Base-by-base conservation (phyloP, 2,329 filamentous ascomycete species). In the Celoporthe dispersa region DNA sequence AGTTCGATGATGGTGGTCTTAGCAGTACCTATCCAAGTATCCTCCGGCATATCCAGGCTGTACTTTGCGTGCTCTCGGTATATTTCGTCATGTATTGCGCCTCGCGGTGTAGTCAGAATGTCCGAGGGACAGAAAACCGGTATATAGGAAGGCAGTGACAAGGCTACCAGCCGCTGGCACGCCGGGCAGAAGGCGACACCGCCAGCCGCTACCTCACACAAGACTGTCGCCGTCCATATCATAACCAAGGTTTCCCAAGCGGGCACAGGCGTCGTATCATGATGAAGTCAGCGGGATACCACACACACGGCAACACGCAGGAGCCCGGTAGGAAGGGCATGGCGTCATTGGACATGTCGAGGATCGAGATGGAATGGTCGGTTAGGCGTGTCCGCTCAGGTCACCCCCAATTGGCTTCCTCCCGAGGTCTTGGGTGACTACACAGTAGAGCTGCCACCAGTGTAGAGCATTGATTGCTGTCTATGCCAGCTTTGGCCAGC, bases 331-430 rank as follows among this genome's bases (percentile, higher is more conserved):
- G 12, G 44, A 48, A 31, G 37, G 37, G 6, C 35, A 63, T 64
- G 41, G 51, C 64, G 64, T 66, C 64, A 66, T 66, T 66, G 33
- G 51, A 39, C 11, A 57, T 41, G 22, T 57, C 51, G 5, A 25
- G 9, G 41, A 57, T 66, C 64, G 64, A 66, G 48, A 66, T 66
- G 64, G 19, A 19, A n/a, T 16, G 35, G 19, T n/a, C 51, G 44
- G 19, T 44, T 28, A 7, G 19, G 31, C 7, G 22, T 37, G 22
- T 37, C 25, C 33, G 22, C 39, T 14, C 22, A 44, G 22, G 22
- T 22, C 44, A n/a, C 16, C 41, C n/a, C 22, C 35, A 16, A 39
- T 25, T 41, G 51, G 53, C 51, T 7, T 41, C 28, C 11, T 39
- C 28, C 41, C 62, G n/a, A 63, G 60, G 35, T 31, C 4, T 5